Evolutionary conservation across 2,329 filamentous ascomycete genomes (phyloP), one percentile per base, ranked within the genome.

Genomic region (Cercospora brassicicola): DNA sequence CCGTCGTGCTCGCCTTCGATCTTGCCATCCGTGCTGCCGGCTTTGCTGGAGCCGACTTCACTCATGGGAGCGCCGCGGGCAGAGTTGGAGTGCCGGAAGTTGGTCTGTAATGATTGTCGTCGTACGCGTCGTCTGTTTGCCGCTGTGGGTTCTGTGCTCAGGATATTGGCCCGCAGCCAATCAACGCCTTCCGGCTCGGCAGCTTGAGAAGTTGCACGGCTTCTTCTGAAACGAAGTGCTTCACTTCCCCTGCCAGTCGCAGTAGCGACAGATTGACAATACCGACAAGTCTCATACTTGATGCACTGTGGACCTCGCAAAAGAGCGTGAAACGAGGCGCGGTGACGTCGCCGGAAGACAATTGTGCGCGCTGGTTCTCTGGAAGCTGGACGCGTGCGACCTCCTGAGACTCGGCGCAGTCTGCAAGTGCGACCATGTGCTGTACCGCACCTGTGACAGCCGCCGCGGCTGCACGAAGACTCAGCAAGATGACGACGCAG

Each of bases 381-480:
- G 36, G 36, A 42, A 42, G 36, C 36, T 42, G 39, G 11, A 62
- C 18, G 55, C 28, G 28, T 18, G 36, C 33, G 36, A 20, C 39
- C 36, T 39, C 59, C 23, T 62, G 59, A 62, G 20, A 48, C 20
- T 20, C 59, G 59, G 48, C 48, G 56, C 30, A 39, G 26, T 59
- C 56, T 59, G 30, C 56, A 45, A 61, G 31, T 36, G 28, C 18
- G 59, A 61, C 9, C 15, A 20, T 39, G 18, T 26, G 61, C 61
- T 63, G n/a, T 48, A 53, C 36, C 26, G 20, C 59, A 13, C 59
- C 23, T 20, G 31, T 53, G 23, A 62, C 42, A 56, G 61, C 18
- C 48, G 61, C 61, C 48, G 61, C 42, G 61, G 18, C 61, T 45
- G 45, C 18, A 18, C 42, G 30, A 30, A 56, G 53, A 28, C 6